These are phyloP conservation scores for Candida neerlandica DNA, from an alignment of 1,139 yeast species.

Conservation along the genomic window DNA sequence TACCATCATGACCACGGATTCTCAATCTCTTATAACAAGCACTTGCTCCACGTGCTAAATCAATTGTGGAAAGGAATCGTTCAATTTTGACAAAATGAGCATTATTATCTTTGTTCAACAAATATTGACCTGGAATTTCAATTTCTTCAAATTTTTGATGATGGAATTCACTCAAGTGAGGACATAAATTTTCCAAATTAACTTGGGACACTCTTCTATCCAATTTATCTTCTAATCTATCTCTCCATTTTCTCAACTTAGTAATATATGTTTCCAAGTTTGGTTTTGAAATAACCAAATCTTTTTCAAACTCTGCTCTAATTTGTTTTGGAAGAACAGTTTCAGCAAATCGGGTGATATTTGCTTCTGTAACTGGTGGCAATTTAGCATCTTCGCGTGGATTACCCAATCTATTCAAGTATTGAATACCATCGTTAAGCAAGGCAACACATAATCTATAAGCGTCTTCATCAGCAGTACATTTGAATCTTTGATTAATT, in stretches of 20 bases:
- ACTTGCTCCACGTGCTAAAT: conserved; percentile 85
- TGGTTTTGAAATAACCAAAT: conserved; percentile 85
- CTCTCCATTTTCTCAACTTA: conserved; percentile 89
- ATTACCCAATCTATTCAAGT: conserved; percentile 77
- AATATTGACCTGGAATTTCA: conserved; percentile 95
- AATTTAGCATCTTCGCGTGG: conserved; percentile 87
- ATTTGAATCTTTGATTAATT: conserved; percentile 89
- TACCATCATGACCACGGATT: conserved; percentile 93
- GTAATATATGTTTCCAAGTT: conserved; percentile 84
- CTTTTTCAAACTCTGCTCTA: conserved; percentile 88
- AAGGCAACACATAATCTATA: conserved; percentile 90
- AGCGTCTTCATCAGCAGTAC: conserved; percentile 95
- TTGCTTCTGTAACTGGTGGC: conserved; percentile 91
- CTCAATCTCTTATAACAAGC: conserved; percentile 90
- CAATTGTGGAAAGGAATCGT: conserved; percentile 86
- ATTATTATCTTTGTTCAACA: conserved; percentile 80
- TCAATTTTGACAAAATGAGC: conserved; percentile 90
- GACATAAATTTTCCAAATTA: conserved; percentile 87
- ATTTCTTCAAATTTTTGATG: conserved; percentile 97
- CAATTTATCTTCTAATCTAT: conserved; percentile 85
- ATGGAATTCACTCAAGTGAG: conserved; percentile 95
- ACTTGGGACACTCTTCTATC: conserved; percentile 80
- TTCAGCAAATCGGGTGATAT: conserved; percentile 87
- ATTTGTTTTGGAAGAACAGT: conserved; percentile 90
- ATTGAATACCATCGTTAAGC: conserved; percentile 90